These are phyloP conservation scores for Mytilinidion resinicola DNA, from an alignment of 495 filamentous ascomycete genomes.

Conservation along the genomic window DNA sequence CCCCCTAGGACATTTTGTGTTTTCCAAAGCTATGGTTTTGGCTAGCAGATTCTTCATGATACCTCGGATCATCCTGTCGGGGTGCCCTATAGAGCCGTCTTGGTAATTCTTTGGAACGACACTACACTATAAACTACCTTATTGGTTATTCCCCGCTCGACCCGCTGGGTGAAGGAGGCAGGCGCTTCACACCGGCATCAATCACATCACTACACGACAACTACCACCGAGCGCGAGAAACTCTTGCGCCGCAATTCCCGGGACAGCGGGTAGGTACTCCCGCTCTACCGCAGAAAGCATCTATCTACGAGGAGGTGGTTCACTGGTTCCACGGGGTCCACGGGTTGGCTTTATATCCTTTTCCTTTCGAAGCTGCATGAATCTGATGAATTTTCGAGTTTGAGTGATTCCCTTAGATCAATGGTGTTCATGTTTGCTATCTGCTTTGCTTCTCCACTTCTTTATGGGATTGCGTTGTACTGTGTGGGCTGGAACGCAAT, in stretches of 20 bases:
- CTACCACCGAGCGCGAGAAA: not conserved
- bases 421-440: not conserved
- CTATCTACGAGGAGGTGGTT: not conserved
- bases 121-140: too few relatives aligned
- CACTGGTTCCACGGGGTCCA: not conserved
- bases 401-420: slow-evolving; percentile 3
- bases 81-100: too few relatives aligned
- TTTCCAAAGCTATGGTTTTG: not conserved
- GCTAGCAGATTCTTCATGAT: not conserved
- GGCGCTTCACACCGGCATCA: slow-evolving; percentile 27
- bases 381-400: not conserved
- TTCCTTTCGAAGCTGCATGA: too few relatives aligned
- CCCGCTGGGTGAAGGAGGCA: slow-evolving; percentile 28
- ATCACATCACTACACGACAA: slow-evolving; percentile 8
- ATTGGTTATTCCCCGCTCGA: too few relatives aligned
- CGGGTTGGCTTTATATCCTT: not conserved
- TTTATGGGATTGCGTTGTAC: too few relatives aligned
- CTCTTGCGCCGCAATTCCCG: not conserved
- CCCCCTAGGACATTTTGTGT: not conserved
- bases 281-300: not conserved
- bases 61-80: not conserved
- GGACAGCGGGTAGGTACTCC: not conserved
- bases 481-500: too few relatives aligned
- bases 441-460: not conserved
- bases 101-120: too few relatives aligned